phyloP scores from a whole-genome alignment of 306 rosid genomes.

The Phaseolus lunatus region DNA sequence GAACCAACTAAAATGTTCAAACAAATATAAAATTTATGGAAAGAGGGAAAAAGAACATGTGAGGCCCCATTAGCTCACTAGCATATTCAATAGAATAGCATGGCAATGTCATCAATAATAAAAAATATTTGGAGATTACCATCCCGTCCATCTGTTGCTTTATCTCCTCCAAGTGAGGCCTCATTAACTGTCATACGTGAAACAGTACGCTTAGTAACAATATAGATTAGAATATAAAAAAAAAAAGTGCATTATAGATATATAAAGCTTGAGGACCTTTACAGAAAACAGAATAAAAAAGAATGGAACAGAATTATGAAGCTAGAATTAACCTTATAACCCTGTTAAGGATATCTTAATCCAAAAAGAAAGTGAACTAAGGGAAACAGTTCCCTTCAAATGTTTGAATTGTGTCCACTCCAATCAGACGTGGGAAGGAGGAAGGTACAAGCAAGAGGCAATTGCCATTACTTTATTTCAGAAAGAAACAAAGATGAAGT shows the following conservation, averaged over 20 bases:
- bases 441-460: conserved; percentile 1
- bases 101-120: background rate
- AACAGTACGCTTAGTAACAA: conserved; percentile 29
- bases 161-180: conserved; percentile 73
- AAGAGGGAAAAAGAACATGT: background rate
- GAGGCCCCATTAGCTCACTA: background rate
- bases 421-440: conserved; percentile 27
- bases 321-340: conserved; percentile 16
- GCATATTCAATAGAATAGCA: conserved; percentile 20
- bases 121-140: conserved; percentile 57
- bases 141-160: conserved; percentile 60
- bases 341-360: conserved; percentile 20
- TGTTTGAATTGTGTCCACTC: conserved; percentile 16
- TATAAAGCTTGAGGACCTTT: background rate
- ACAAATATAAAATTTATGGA: conserved; percentile 20
- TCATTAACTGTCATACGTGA: conserved; percentile 64
- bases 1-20: conserved; percentile 4
- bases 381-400: conserved; percentile 17
- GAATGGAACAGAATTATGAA: conserved; percentile 5
- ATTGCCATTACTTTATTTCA: conserved; percentile 24
- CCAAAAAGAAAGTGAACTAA: conserved; percentile 10
- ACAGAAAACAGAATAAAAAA: background rate
- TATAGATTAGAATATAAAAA: conserved; percentile 18
- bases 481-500: conserved; percentile 28
- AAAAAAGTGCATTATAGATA: conserved; percentile 8